Conservation (phyloP, 2,329 filamentous ascomycete genomes). For the Paecilomyces dactylethromorphus region DNA sequence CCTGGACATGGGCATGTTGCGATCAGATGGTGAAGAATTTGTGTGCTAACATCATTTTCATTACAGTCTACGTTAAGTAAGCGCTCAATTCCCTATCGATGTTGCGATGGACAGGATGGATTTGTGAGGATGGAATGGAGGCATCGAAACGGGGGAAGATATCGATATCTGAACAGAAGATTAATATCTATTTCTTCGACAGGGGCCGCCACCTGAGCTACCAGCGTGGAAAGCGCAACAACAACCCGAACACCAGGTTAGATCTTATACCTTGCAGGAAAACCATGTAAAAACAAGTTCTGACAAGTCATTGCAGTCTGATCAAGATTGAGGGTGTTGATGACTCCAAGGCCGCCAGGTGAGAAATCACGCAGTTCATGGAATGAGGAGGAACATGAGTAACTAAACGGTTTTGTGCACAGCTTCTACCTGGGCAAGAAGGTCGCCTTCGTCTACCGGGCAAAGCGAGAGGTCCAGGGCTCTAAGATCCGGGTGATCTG, state of each 20-base stretch:
- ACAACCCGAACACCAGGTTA: conserved; percentile 66
- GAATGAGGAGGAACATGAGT: conserved; percentile 17
- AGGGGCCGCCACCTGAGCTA: conserved; percentile 98
- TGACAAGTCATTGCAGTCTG: conserved; percentile 49
- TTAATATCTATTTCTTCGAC: conserved; percentile 31
- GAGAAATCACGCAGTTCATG: conserved; percentile 24
- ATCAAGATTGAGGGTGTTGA: conserved; percentile 99
- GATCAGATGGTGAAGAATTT: conserved; percentile 4
- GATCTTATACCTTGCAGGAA: not conserved
- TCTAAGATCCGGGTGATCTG: conserved; percentile 99
- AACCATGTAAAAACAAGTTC: not conserved
- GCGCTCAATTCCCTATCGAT: conserved; percentile 36
- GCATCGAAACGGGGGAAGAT: conserved; percentile 2
- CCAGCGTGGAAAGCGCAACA: conserved; percentile 89
- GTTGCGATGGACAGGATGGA: conserved; percentile 10
- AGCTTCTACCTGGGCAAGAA: conserved; percentile 98
- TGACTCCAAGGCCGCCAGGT: conserved; percentile 80
- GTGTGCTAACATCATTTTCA: conserved; percentile 22
- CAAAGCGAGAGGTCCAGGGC: conserved; percentile 87
- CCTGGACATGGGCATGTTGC: conserved; percentile 4
- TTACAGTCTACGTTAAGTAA: conserved; percentile 82
- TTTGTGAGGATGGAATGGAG: not conserved
- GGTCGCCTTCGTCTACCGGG: conserved; percentile 97
- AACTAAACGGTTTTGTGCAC: conserved; percentile 16
- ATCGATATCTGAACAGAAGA: conserved; percentile 14